Base-by-base conservation (phyloP, 116 monocot genomes). In the Posidonia oceanica region DNA sequence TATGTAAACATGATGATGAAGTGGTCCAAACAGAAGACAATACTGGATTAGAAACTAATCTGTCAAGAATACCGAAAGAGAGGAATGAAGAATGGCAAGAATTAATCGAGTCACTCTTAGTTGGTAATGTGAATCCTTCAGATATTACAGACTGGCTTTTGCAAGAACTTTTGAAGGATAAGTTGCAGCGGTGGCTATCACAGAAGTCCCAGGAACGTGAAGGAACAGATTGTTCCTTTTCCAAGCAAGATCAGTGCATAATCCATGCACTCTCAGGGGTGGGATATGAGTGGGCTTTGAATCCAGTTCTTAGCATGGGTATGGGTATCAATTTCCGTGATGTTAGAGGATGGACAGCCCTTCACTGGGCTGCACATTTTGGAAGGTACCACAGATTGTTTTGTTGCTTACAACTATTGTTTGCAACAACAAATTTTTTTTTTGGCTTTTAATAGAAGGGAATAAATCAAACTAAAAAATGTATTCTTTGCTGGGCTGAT, bases 301-400 rank as follows among this genome's bases (percentile, higher is more conserved):
- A 44, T 72, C 82, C 78, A 54, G 72, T 97, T 71, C 86, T 97
- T 22, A 59, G 77, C 61, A 58, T 63, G 69, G 92, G 89, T 67
- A 80, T 97, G 75, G 85, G 87, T 36, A 75, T 97, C 77, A 97
- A 97, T 73, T 97, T 89, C 7, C 91, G 97, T 76, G 97, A 97
- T 83, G 38, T 64, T 22, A 85, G 82, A 67, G 97, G 97, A 56
- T 97, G 97, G 97, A 91, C 97, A 51, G 92, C 92, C 59, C 92
- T 97, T 71, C 97, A 97, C 76, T 97, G 97, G 97, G 91, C 97
- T 78, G 91, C 97, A 69, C 76, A 67, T 59, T 97, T 87, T 85
- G 97, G 89, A 85, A 88, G 97, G 97, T 91, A 83, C 20, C 11
- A 11, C 8, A 12, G 12, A 48, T 48, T 48, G 48, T 48, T 12